Conservation (phyloP, 176 grass and related monocot species). For the Lolium rigidum region DNA sequence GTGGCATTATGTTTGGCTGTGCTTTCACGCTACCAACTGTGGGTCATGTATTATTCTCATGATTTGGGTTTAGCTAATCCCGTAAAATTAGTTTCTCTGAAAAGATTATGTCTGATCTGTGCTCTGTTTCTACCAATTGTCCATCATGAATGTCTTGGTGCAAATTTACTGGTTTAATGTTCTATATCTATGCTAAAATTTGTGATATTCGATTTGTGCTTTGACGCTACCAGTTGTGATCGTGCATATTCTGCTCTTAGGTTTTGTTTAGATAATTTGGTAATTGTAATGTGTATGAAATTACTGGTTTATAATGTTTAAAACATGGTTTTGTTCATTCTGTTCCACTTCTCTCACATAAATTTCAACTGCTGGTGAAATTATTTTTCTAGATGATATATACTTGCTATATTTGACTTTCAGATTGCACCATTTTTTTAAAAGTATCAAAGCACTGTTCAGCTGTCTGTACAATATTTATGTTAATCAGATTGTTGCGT, state of each 20-base stretch:
- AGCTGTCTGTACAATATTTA: background rate
- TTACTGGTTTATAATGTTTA: background rate
- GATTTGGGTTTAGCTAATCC: background rate
- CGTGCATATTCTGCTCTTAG: background rate
- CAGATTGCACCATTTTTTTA: background rate
- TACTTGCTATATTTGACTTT: background rate
- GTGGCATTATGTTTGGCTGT: background rate
- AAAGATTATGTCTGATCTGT: background rate
- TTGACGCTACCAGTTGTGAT: background rate
- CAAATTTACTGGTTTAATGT: background rate
- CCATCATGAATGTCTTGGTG: background rate
- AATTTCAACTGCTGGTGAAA: background rate
- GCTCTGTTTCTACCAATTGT: background rate
- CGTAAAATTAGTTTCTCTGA: background rate
- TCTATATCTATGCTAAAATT: background rate
- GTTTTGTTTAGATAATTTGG: background rate
- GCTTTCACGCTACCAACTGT: background rate
- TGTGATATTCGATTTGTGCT: background rate
- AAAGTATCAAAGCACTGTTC: background rate
- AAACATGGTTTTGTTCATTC: background rate
- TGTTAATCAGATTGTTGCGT: background rate
- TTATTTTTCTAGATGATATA: conserved; percentile 3
- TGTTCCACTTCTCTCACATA: background rate
- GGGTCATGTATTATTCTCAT: background rate
- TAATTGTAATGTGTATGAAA: background rate